Conservation (phyloP, 164 flowering plant species). For the Nymphaea thermarum region DNA sequence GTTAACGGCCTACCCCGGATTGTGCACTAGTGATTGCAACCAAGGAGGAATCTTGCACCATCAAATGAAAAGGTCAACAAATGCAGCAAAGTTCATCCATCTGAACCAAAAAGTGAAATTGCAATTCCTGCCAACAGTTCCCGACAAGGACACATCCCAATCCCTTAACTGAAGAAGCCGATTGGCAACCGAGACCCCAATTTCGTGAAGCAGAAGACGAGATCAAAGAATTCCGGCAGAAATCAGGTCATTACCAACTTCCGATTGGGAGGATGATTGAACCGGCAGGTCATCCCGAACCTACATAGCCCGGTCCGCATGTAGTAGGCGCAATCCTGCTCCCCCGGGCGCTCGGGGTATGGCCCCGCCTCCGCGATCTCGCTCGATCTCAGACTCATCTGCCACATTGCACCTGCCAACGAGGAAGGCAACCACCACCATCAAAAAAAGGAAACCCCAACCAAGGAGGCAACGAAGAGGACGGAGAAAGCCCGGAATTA, state of each 20-base stretch:
- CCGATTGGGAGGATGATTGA: conserved; percentile 89
- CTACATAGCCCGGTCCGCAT: conserved; percentile 90
- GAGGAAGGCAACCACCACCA: background rate
- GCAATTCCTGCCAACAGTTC: too few relatives aligned
- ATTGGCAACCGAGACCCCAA: background rate
- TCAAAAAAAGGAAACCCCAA: background rate
- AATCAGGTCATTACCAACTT: conserved; percentile 45
- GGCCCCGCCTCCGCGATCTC: conserved; percentile 64
- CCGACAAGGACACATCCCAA: too few relatives aligned
- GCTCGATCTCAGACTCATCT: conserved; percentile 54
- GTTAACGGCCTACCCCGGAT: too few relatives aligned
- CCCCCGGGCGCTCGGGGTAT: conserved; percentile 90
- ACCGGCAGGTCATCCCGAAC: conserved; percentile 85
- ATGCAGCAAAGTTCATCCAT: too few relatives aligned
- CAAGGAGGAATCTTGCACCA: too few relatives aligned
- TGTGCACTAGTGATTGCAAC: too few relatives aligned
- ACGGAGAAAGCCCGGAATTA: background rate
- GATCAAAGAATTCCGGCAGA: background rate
- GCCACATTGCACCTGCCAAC: conserved; percentile 72
- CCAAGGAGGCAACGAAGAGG: background rate
- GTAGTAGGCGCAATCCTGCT: conserved; percentile 86
- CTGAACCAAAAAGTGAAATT: too few relatives aligned
- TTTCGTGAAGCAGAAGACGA: background rate
- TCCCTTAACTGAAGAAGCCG: too few relatives aligned
- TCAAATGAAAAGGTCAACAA: too few relatives aligned